Evolutionary conservation across 352 stramenopile genomes (phyloP), one percentile per base, ranked within the genome.

Genomic region (Blastocystis sp.): DNA sequence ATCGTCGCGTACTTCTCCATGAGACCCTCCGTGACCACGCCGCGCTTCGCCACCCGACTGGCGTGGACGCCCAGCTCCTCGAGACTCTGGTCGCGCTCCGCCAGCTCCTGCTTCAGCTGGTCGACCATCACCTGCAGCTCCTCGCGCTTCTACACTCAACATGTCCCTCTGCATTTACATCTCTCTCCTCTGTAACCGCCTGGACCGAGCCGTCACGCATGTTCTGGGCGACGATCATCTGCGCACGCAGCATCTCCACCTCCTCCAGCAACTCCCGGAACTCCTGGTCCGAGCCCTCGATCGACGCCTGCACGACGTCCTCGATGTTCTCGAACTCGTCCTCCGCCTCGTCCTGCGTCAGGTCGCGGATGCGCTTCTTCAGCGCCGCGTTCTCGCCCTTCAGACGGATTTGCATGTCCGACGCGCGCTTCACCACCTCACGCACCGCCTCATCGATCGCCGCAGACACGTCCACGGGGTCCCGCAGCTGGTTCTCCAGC

Each of bases 311-410:
- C 29, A 81, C 48, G 27, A 81, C 40, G 24, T 81, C 69, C 46
- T 81, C 69, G 53, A 81, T 81, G 29, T 54, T 81, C 69, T 81
- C 69, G 40, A 81, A 81, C 44, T 81, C 69, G 40, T 81, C 69
- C 16, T 81, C 69, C 9, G 69, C 44, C 11, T 72, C 61, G 6
- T 40, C 63, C 27, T 9, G 18, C 34, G 44, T 32, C 46, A 81
- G 46, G n/a, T 81, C 40, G 14, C n/a, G 27, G 4, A 81, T 36
- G 0, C 69, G 69, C 34, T 81, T 63, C 27, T 46, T 38, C 46
- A 81, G 69, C 21, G 69, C 69, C 32, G 29, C 32, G 53, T 81
- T 81, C 69, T 81, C 69, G 7, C 44, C 48, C 51, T 64, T 81
- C 46, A 81, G 53, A 29, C 69, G 69, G 16, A 21, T 65, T 29